Percentiles rank a stretch among this genome's conserved stretches.
Conservation (phyloP, 306 rosid species). For the Quercus gilva region DNA sequence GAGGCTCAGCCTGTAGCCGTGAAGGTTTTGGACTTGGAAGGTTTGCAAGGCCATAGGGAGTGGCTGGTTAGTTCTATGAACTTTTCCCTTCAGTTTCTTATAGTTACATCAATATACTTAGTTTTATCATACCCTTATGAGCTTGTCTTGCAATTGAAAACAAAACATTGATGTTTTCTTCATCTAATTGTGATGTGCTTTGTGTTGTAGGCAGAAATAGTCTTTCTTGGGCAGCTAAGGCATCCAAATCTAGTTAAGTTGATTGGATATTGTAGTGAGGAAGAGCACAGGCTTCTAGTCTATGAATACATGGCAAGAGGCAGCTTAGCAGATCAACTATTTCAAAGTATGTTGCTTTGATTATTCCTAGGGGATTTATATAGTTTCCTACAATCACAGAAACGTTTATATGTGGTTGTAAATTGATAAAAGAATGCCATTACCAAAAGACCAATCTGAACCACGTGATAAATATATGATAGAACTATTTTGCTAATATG, state of each 20-base stretch:
- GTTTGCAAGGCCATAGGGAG: constrained; percentile 84
- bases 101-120: too few species aligned
- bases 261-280: constrained; percentile 75
- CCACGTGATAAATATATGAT: too few species aligned
- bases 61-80: constrained; percentile 69
- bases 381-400: too few species aligned
- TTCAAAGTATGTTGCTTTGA: constrained; percentile 52
- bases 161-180: too few species aligned
- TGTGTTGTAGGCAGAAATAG: constrained; percentile 59
- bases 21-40: constrained; percentile 69
- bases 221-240: constrained; percentile 80
- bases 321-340: constrained; percentile 68
- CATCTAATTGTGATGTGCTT: neutral
- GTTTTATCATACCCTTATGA: too few species aligned
- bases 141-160: too few species aligned
- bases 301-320: constrained; percentile 77
- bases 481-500: neutral
- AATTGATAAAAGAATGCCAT: too few species aligned
- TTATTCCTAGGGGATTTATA: neutral
- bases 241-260: constrained; percentile 77
- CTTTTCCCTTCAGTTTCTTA: neutral
- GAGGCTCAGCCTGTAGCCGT: constrained; percentile 82
- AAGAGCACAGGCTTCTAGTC: constrained; percentile 71
- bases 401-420: too few species aligned
- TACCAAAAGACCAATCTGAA: too few species aligned